phyloP scores from a whole-genome alignment of 2,329 filamentous ascomycete genomes.

The Colletotrichum euphorbiae region DNA sequence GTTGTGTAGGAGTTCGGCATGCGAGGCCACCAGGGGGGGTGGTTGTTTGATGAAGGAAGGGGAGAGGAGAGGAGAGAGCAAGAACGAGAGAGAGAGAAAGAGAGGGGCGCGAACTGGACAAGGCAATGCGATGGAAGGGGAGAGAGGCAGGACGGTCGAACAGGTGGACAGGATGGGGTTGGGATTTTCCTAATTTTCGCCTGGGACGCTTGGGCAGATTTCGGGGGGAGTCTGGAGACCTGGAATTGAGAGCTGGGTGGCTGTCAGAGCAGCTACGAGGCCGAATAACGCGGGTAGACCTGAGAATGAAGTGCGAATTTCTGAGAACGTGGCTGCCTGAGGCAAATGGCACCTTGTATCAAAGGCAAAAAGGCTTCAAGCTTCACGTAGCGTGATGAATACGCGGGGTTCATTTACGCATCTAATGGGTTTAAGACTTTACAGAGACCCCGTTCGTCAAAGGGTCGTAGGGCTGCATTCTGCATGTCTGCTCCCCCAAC shows the following conservation, averaged over 20 bases:
- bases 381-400: too few species aligned
- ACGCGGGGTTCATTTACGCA: too few species aligned
- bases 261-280: slow-evolving; percentile 7
- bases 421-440: too few species aligned
- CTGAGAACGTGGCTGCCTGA: slow-evolving; percentile 38
- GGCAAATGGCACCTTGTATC: slow-evolving; percentile 13
- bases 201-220: slow-evolving; percentile 40
- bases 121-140: slow-evolving; percentile 32
- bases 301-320: slow-evolving; percentile 39
- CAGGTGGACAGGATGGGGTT: slow-evolving; percentile 44
- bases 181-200: slow-evolving; percentile 44
- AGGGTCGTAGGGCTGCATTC: too few species aligned
- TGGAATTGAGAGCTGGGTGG: slow-evolving; percentile 26
- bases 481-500: too few species aligned
- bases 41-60: slow-evolving; percentile 28
- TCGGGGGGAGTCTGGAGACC: slow-evolving; percentile 36
- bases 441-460: too few species aligned
- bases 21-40: slow-evolving; percentile 36
- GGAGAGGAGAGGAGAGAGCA: slow-evolving; percentile 20
- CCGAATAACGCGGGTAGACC: slow-evolving; percentile 22
- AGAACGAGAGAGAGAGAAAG: slow-evolving; percentile 19
- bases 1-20: slow-evolving; percentile 32
- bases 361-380: slow-evolving; percentile 17
- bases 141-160: slow-evolving; percentile 27
- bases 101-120: slow-evolving; percentile 31